Evolutionary conservation across 495 filamentous ascomycete genomes (phyloP).

Genomic region (Aspergillus cavernicola): DNA sequence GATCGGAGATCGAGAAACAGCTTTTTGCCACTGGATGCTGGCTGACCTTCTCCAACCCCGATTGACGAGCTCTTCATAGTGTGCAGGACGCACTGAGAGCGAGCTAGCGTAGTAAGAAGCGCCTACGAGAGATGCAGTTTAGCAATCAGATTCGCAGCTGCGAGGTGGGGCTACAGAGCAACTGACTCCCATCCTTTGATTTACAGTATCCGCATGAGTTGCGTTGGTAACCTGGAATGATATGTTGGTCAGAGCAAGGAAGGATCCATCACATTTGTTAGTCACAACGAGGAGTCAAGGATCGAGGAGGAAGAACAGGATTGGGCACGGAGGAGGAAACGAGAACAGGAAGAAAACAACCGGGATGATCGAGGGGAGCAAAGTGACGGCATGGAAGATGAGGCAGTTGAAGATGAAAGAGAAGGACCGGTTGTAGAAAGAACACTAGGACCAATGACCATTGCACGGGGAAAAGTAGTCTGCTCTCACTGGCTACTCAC

Average conservation of each 20-base stretch:
- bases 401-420: constrained; percentile 1
- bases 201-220: constrained; percentile 57
- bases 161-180: constrained; percentile 10
- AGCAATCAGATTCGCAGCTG: constrained; percentile 10
- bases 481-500: constrained; percentile 43
- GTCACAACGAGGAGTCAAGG: constrained; percentile 14
- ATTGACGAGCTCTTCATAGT: constrained; percentile 81
- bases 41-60: constrained; percentile 82
- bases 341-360: constrained; percentile 1
- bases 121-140: constrained; percentile 49
- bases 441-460: constrained; percentile 31
- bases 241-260: constrained; percentile 16
- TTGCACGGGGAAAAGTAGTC: constrained; percentile 36
- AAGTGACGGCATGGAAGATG: not conserved
- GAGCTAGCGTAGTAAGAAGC: constrained; percentile 78
- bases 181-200: constrained; percentile 50
- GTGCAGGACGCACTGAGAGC: constrained; percentile 58
- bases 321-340: constrained; percentile 1
- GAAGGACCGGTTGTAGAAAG: constrained; percentile 9
- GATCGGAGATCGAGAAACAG: not conserved
- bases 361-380: not conserved
- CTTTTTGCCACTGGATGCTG: not conserved
- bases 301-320: not conserved
- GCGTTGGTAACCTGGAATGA: constrained; percentile 44
- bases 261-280: constrained; percentile 8